Conservation (phyloP, 768 basidiomycete genomes). For the Mycena vitilis region DNA sequence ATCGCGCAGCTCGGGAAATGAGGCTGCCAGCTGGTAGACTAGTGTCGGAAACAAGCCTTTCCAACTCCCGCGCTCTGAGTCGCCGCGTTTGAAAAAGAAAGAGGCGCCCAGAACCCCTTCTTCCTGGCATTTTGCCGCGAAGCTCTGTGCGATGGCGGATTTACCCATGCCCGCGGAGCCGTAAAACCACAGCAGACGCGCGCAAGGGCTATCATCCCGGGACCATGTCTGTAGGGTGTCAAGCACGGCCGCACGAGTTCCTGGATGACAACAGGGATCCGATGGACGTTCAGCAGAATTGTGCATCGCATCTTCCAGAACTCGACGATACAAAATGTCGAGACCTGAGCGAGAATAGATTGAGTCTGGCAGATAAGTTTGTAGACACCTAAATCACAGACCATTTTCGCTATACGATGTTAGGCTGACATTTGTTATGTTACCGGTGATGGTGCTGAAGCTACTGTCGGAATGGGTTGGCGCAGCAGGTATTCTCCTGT, state of each 20-base stretch:
- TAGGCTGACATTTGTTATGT: constrained; percentile 4
- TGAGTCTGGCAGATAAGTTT: not conserved
- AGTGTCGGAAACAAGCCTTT: constrained; percentile 43
- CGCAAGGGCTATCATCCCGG: not conserved
- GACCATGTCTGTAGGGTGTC: constrained; percentile 5
- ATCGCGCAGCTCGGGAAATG: constrained; percentile 12
- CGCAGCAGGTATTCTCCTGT: not conserved
- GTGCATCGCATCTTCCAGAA: constrained; percentile 3
- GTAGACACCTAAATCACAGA: not conserved
- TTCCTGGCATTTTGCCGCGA: constrained; percentile 32
- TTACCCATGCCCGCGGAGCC: constrained; percentile 40
- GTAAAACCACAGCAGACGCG: constrained; percentile 35
- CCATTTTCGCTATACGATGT: constrained; percentile 11
- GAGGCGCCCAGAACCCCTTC: constrained; percentile 40
- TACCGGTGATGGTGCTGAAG: not conserved
- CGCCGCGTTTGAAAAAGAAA: constrained; percentile 49
- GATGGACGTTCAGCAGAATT: constrained; percentile 13
- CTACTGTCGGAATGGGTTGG: not conserved
- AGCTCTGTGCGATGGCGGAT: constrained; percentile 36
- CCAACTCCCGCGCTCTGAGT: constrained; percentile 39
- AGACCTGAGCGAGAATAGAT: not conserved
- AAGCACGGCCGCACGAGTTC: constrained; percentile 3
- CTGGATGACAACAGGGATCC: constrained; percentile 18
- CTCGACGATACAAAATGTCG: constrained; percentile 43
- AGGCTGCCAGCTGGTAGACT: constrained; percentile 40